These are phyloP conservation scores for Fennellomyces sp. DNA, from an alignment of 371 early-diverging fungal species.

Conservation along the genomic window DNA sequence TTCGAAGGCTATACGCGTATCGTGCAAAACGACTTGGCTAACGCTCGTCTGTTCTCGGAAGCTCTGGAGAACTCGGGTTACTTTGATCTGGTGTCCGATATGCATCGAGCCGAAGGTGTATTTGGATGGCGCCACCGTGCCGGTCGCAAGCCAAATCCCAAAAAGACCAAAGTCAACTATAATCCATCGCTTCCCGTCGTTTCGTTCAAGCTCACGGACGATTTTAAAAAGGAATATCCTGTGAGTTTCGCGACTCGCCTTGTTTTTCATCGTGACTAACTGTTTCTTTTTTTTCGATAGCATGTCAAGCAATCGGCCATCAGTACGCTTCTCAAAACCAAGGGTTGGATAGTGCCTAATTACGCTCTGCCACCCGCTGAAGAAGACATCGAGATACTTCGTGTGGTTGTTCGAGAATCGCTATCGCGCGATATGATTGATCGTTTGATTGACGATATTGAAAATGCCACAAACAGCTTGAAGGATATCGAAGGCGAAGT, in stretches of 20 bases:
- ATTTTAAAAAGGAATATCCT: conserved; percentile 42
- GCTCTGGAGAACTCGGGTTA: conserved; percentile 55
- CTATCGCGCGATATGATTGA: conserved; percentile 34
- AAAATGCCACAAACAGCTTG: conserved; percentile 14
- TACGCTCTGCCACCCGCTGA: conserved; percentile 38
- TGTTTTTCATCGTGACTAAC: too few relatives aligned
- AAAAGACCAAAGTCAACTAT: conserved; percentile 16
- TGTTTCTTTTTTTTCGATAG: neutral
- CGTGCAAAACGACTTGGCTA: conserved; percentile 50
- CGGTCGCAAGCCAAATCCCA: neutral
- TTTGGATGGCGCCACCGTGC: conserved; percentile 20
- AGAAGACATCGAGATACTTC: conserved; percentile 33
- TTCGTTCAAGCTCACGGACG: conserved; percentile 58
- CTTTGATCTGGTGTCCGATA: conserved; percentile 61
- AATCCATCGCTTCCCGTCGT: conserved; percentile 63
- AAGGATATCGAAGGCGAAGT: conserved; percentile 5
- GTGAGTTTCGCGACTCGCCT: too few relatives aligned
- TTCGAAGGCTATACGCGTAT: conserved; percentile 64
- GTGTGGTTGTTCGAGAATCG: conserved; percentile 48
- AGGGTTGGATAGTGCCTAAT: conserved; percentile 50
- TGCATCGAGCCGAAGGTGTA: conserved; percentile 54
- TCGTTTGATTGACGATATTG: conserved; percentile 33
- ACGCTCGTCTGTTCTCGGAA: conserved; percentile 55
- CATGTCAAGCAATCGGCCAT: conserved; percentile 35
- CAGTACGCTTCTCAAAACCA: conserved; percentile 33